Evolutionary conservation across 106 monocot species (phyloP).

Genomic region (Allium sativum): DNA sequence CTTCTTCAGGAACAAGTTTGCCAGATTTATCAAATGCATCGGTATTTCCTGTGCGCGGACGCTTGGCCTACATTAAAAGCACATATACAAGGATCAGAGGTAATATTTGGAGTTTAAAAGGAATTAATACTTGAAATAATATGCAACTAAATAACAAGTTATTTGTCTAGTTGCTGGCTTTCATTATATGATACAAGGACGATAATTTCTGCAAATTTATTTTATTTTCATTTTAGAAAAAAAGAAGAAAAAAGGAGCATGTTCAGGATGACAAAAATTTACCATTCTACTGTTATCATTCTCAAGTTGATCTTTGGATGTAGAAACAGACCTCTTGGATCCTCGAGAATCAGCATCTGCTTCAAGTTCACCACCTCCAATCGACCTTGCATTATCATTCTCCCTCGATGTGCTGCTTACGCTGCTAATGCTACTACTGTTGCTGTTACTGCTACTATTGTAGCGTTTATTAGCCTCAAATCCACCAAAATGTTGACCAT

Average conservation of each 20-base stretch:
- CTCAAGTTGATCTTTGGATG: slow-evolving; percentile 47
- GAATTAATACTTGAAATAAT: too few species aligned
- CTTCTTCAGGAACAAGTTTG: slow-evolving; percentile 37
- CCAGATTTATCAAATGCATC: slow-evolving; percentile 47
- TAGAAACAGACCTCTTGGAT: slow-evolving; percentile 54
- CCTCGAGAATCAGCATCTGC: slow-evolving; percentile 86
- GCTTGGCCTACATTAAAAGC: slow-evolving; percentile 50
- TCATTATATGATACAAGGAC: too few species aligned
- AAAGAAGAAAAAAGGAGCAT: too few species aligned
- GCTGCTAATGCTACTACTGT: slow-evolving; percentile 79
- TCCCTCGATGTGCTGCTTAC: slow-evolving; percentile 79
- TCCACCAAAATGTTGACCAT: slow-evolving; percentile 23
- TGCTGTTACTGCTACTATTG: slow-evolving; percentile 59
- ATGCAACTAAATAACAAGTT: too few species aligned
- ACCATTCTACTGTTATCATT: slow-evolving; percentile 53
- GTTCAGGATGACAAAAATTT: slow-evolving; percentile 5
- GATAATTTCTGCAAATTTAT: too few species aligned
- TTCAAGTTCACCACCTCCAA: slow-evolving; percentile 52
- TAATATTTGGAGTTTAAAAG: too few species aligned
- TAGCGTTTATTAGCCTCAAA: slow-evolving; percentile 24
- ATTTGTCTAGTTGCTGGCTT: too few species aligned
- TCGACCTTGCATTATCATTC: slow-evolving; percentile 29
- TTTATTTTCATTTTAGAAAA: too few species aligned
- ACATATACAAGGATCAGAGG: too few species aligned
- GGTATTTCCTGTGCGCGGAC: slow-evolving; percentile 27